Percentiles rank a stretch among this genome's conserved stretches.
Evolutionary conservation across 2,329 filamentous ascomycete genomes (phyloP).

Genomic region (Paraphoma chrysanthemicola): DNA sequence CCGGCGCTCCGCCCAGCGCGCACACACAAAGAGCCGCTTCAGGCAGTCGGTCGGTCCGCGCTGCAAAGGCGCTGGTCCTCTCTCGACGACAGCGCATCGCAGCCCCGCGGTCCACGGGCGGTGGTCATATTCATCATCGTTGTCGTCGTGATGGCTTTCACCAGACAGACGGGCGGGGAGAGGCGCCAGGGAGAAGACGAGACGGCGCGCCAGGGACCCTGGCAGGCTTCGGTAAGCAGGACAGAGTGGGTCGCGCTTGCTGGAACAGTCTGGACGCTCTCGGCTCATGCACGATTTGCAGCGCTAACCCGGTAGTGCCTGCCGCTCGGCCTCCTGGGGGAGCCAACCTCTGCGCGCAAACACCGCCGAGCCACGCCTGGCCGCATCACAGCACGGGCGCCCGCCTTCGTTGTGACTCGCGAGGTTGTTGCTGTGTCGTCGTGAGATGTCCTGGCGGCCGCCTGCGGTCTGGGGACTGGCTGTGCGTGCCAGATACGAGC

Average conservation of each 20-base stretch:
- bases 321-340: background rate
- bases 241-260: slow-evolving; percentile 21
- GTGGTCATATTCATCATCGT: no score
- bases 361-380: background rate
- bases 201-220: background rate
- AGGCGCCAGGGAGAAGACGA: no score
- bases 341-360: background rate
- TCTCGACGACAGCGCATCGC: no score
- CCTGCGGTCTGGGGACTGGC: background rate
- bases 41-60: background rate
- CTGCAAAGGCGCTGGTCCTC: background rate
- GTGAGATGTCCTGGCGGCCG: background rate
- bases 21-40: background rate
- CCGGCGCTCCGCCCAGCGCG: background rate
- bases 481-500: background rate
- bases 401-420: no score
- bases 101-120: no score
- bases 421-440: background rate
- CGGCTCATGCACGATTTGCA: slow-evolving; percentile 24
- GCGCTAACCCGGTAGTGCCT: slow-evolving; percentile 20
- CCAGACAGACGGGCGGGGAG: no score
- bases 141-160: no score
- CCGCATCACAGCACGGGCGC: background rate
- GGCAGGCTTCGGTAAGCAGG: slow-evolving; percentile 9
- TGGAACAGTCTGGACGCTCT: slow-evolving; percentile 27